Conservation (phyloP, 805 yeast genomes). For the Teunomyces stri region DNA sequence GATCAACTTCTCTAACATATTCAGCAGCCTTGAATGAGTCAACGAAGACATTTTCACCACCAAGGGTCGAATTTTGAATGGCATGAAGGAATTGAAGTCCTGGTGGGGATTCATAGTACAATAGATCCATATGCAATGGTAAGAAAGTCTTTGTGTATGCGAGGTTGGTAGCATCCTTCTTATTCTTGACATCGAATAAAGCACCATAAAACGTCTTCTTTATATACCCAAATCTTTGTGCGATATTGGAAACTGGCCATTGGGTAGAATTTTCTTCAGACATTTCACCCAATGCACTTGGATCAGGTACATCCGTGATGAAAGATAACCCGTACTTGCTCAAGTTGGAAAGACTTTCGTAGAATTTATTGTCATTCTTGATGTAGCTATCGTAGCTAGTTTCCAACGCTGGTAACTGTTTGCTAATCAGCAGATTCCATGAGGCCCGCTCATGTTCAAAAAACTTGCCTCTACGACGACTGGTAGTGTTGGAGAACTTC, state of each 20-base stretch:
- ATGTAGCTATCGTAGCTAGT: slow-evolving; percentile 38
- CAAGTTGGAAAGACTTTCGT: slow-evolving; percentile 41
- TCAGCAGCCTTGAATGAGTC: slow-evolving; percentile 69
- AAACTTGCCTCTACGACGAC: slow-evolving; percentile 34
- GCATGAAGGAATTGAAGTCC: slow-evolving; percentile 71
- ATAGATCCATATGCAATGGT: slow-evolving; percentile 75
- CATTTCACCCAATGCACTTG: slow-evolving; percentile 25
- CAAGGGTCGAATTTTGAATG: slow-evolving; percentile 51
- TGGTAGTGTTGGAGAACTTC: slow-evolving; percentile 34
- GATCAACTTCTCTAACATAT: slow-evolving; percentile 53
- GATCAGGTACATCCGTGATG: slow-evolving; percentile 51
- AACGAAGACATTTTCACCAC: slow-evolving; percentile 68
- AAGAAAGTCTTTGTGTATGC: slow-evolving; percentile 64
- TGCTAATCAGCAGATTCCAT: slow-evolving; percentile 34
- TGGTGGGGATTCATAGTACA: slow-evolving; percentile 79
- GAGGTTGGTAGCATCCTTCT: slow-evolving; percentile 55
- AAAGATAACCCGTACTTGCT: slow-evolving; percentile 58
- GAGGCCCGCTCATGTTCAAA: slow-evolving; percentile 28
- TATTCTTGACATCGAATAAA: slow-evolving; percentile 61
- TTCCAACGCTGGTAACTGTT: slow-evolving; percentile 15
- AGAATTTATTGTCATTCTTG: slow-evolving; percentile 27
- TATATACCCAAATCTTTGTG: slow-evolving; percentile 61
- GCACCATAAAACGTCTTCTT: slow-evolving; percentile 71
- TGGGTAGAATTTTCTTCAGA: slow-evolving; percentile 39
- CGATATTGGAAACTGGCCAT: slow-evolving; percentile 42